Evolutionary conservation across 2,329 filamentous ascomycete genomes (phyloP), one percentile per base, ranked within the genome.

Genomic region (Endoconidiophora polonica): DNA sequence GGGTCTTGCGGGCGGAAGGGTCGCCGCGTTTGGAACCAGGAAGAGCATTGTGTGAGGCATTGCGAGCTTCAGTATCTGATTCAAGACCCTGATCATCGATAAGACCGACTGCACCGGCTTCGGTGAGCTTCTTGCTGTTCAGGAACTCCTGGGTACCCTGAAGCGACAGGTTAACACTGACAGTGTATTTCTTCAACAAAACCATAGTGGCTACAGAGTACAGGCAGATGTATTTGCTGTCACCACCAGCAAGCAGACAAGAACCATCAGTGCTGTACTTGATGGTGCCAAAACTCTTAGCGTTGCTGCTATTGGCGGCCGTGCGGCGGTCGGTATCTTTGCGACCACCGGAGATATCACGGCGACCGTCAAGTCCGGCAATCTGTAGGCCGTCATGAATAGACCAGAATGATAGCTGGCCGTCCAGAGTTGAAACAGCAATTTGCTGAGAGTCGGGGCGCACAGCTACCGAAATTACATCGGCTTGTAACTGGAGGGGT

Each of bases 151-250:
- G 90, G 1, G 91, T 98, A 44, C 91, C 91, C 18, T 94, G 88
- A 2, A 98, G 70, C 1, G 88, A 94, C n/a, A 95, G 71, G 64
- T 98, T 98, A 59, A 94, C 77, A 58, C 86, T 94, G 59, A 96
- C 88, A 1, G 90, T 95, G 61, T 83, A 98, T 62, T 95, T 95
- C 63, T 93, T 94, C 50, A 96, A 70, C 9, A 98, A 69, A 0
- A 91, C 86, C 63, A 91, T 87, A 0, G 90, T 94, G 52, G 80
- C 79, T 29, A 94, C 86, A n/a, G 93, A 90, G 66, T 98, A 98
- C 52, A 98, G 66, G 62, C 91, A 96, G 48, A 98, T 95, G 64
- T 94, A 95, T 68, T 98, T 98, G 79, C 87, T 95, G 70, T 91
- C 94, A 29, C 91, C 91, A 44, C 79, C 88, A 1, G 90, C 91